Evolutionary conservation across 2,329 filamentous ascomycete genomes (phyloP).

Genomic region (Aspergillus quadrilineatus): DNA sequence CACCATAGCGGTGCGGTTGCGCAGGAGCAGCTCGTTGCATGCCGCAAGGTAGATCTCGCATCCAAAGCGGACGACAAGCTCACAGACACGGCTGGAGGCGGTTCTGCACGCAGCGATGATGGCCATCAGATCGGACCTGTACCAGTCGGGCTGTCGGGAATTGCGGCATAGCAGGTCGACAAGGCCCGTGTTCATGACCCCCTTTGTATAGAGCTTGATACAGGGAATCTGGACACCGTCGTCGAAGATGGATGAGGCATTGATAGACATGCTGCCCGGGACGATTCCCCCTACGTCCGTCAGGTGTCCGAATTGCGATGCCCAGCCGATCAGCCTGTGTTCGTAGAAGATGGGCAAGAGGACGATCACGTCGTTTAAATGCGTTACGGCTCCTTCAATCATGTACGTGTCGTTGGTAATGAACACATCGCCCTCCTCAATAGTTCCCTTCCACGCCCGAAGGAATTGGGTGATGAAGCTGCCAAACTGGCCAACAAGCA

Average conservation of each 20-base stretch:
- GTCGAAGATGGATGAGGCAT: slow-evolving; percentile 49
- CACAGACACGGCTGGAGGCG: slow-evolving; percentile 46
- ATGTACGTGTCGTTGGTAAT: slow-evolving; percentile 54
- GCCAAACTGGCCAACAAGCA: slow-evolving; percentile 54
- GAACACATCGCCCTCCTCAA: slow-evolving; percentile 53
- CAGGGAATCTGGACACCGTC: slow-evolving; percentile 53
- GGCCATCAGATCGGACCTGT: slow-evolving; percentile 49
- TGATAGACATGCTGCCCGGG: slow-evolving; percentile 53
- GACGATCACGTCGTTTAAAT: slow-evolving; percentile 53
- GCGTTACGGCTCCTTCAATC: slow-evolving; percentile 50
- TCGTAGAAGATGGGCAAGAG: slow-evolving; percentile 50
- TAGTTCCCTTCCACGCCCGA: slow-evolving; percentile 46
- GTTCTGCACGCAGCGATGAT: slow-evolving; percentile 50
- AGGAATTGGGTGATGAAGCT: slow-evolving; percentile 52
- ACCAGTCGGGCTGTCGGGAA: slow-evolving; percentile 51
- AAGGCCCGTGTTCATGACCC: slow-evolving; percentile 46
- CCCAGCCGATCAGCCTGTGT: slow-evolving; percentile 48
- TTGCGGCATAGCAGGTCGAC: slow-evolving; percentile 51
- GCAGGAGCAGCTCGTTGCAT: slow-evolving; percentile 45
- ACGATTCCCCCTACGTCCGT: slow-evolving; percentile 50
- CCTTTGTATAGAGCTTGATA: slow-evolving; percentile 48
- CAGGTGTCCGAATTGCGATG: slow-evolving; percentile 53
- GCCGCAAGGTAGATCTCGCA: slow-evolving; percentile 48
- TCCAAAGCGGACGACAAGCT: slow-evolving; percentile 49
- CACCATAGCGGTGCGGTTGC: slow-evolving; percentile 47